Base-by-base conservation (phyloP, 345 rosid genomes). In the Camelina laxa region DNA sequence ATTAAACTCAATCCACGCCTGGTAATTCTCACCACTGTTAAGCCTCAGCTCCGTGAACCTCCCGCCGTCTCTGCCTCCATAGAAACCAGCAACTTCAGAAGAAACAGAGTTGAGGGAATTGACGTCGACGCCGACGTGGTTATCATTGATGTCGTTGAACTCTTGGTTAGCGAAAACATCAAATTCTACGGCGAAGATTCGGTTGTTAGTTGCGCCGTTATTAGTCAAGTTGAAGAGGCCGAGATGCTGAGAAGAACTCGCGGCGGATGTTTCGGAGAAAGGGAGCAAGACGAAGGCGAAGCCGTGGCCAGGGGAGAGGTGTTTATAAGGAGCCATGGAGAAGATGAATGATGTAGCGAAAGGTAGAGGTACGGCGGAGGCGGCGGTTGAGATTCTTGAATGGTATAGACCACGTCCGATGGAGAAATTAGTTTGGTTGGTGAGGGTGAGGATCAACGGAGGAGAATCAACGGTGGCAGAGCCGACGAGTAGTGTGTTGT, bases 271-370 rank as follows among this genome's bases (percentile, higher is more conserved):
- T 4, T 84, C 92, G 0, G 73, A 57, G 33, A 42, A 74, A 2
- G 91, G 92, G 15, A 84, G 79, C 41, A 87, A 91, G 62, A 88
- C 59, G 42, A 93, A 85, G 48, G 86, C 97, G 1, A 89, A 10
- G 31, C 97, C 96, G 36, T 91, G 97, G 0, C 96, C 92, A 0
- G 92, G 81, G 1, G 79, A 88, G 20, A 59, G 70, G 31, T 69
- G 54, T 57, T 38, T 39, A 79, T 76, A 88, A 6, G 91, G 93
- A 54, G 93, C 78, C 73, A 88, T 80, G 58, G 96, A 82, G 74
- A 93, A 91, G 74, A 87, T 84, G 68, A 91, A 91, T 4, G 97
- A 87, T 19, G 97, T 85, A 2, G 92, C 89, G 60, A 91, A 87
- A 0, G 89, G 87, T 0, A 84, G 85, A n/a, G 53, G 42, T 10